phyloP scores from a whole-genome alignment of 257 asterid species.

The Capsicum chinense region DNA sequence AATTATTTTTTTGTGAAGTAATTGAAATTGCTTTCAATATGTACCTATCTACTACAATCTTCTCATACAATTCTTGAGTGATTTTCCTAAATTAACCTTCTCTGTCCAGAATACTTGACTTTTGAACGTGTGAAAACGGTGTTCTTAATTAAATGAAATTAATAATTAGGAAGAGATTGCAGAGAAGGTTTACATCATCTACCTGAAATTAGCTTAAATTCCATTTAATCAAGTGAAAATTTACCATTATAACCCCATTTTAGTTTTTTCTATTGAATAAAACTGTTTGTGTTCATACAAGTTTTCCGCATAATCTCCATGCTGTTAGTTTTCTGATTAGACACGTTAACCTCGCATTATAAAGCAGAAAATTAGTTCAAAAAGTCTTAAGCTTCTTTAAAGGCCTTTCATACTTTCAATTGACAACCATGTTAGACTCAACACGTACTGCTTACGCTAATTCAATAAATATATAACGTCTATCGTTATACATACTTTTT shows the following conservation, averaged over 20 bases:
- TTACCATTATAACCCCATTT: slow-evolving; percentile 41
- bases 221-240: slow-evolving; percentile 45
- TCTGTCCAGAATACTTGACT: neutral
- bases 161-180: slow-evolving; percentile 12
- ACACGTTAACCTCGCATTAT: slow-evolving; percentile 42
- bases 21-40: slow-evolving; percentile 12
- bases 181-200: slow-evolving; percentile 41
- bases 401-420: slow-evolving; percentile 19
- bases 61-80: slow-evolving; percentile 5
- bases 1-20: neutral
- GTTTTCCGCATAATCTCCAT: slow-evolving; percentile 30
- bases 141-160: slow-evolving; percentile 25
- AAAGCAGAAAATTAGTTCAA: slow-evolving; percentile 17
- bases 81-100: slow-evolving; percentile 10
- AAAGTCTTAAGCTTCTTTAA: slow-evolving; percentile 25
- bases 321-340: slow-evolving; percentile 33
- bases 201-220: slow-evolving; percentile 52
- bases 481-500: neutral
- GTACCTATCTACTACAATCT: neutral
- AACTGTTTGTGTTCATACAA: slow-evolving; percentile 14
- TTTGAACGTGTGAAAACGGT: slow-evolving; percentile 36
- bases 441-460: neutral
- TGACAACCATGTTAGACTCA: neutral
- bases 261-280: slow-evolving; percentile 29
- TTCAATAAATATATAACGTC: neutral